Evolutionary conservation across 148 eudicot genomes (phyloP), one percentile per base, ranked within the genome.

Genomic region (Cornus florida): DNA sequence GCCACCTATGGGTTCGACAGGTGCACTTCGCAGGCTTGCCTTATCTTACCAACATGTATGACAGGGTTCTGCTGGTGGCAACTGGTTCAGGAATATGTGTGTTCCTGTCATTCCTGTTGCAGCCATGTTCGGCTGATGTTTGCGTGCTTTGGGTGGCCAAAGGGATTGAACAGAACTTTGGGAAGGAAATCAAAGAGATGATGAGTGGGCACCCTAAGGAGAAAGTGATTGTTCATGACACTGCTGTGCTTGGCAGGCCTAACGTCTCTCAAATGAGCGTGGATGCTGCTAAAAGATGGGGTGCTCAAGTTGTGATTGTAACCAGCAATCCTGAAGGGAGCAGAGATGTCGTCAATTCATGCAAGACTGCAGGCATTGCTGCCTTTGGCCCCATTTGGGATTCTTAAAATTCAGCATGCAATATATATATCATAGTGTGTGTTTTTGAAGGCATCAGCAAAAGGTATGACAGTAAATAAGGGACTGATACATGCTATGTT

Each of bases 21-120:
- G 41, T 81, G 10, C 83, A 76, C 62, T 81, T 76, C 35, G 79
- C 75, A 1, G 83, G 80, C 4, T n/a, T 81, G n/a, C 83, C 83
- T 43, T 81, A 81, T 41, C 41, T 81, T 0, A 53, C 71, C 1
- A 76, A 69, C 38, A 38, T 81, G 79, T 81, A 62, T 56, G 57
- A 46, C 1, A 76, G 79, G 76, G 79, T 59, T 1, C 5, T 81
- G 59, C 2, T 81, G 32, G 79, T 76, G 38, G 83, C 83, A 2
- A 81, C 83, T 0, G 79, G 83, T 3, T 81, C 83, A 0, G 83
- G 83, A 1, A 81, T 76, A 2, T 60, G 75, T 7, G 80, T 81
- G 1, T 75, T 70, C 59, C 43, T 81, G 10, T 81, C 79, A 13
- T 81, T 75, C 33, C 70, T 81, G 3, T 20, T 81, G 71, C 83